phyloP scores from a whole-genome alignment of 1,139 yeast genomes.

The Blastobotrys capitulatus region DNA sequence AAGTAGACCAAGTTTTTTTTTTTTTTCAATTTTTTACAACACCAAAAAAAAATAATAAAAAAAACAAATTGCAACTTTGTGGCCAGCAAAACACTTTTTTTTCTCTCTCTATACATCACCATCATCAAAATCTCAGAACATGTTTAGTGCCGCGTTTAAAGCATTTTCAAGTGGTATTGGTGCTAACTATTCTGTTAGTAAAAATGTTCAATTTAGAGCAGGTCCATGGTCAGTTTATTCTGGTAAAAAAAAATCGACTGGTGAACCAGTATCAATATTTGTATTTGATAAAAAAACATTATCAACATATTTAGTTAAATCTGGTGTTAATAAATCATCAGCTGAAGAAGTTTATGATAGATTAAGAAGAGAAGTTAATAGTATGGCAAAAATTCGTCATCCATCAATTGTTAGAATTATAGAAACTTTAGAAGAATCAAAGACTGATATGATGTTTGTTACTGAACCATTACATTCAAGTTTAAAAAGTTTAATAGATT shows the following conservation, averaged over 20 bases:
- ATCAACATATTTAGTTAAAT: slow-evolving; percentile 49
- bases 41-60: too few relatives aligned
- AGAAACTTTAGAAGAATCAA: slow-evolving; percentile 86
- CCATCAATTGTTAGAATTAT: slow-evolving; percentile 78
- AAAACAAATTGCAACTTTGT: too few relatives aligned
- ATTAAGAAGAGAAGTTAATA: slow-evolving; percentile 54
- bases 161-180: slow-evolving; percentile 42
- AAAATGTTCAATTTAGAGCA: slow-evolving; percentile 64
- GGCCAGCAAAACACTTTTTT: too few relatives aligned
- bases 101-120: too few relatives aligned
- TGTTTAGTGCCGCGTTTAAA: slow-evolving; percentile 20
- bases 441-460: slow-evolving; percentile 73
- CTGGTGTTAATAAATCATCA: slow-evolving; percentile 40
- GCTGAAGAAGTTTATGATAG: slow-evolving; percentile 43
- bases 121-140: neutral
- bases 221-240: slow-evolving; percentile 88
- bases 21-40: too few relatives aligned
- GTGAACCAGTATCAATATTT: slow-evolving; percentile 64
- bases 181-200: slow-evolving; percentile 66
- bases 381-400: slow-evolving; percentile 76
- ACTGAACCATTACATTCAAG: slow-evolving; percentile 65
- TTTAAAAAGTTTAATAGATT: slow-evolving; percentile 42
- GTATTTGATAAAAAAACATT: slow-evolving; percentile 79
- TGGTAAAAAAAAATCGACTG: slow-evolving; percentile 58
- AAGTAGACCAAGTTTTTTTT: too few relatives aligned